These are phyloP conservation scores for Viola pubescens DNA, from an alignment of 441 rosid species.

Conservation along the genomic window DNA sequence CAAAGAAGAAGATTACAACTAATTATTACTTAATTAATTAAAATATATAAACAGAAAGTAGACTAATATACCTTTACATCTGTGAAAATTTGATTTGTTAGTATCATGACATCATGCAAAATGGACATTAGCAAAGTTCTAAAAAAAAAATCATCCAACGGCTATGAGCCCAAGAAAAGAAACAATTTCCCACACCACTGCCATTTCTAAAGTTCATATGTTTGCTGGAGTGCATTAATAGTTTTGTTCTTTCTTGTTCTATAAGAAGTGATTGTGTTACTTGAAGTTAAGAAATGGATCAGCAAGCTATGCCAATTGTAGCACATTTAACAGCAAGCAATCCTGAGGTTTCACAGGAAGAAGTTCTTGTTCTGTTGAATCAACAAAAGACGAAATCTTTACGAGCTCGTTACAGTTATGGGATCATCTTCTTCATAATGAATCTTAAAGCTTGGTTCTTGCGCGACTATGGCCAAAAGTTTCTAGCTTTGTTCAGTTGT, in stretches of 20 bases:
- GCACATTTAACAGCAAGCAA: conserved; percentile 22
- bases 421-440: conserved; percentile 53
- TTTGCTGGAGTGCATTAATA: not conserved
- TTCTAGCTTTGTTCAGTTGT: conserved; percentile 46
- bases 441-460: conserved; percentile 78
- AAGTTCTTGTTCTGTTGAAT: conserved; percentile 7
- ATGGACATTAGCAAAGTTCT: conserved; percentile 1
- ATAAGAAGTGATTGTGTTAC: conserved; percentile 1
- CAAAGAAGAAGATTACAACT: conserved; percentile 6
- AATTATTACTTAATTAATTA: not conserved
- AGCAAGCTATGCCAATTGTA: conserved; percentile 16
- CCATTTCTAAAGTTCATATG: not conserved
- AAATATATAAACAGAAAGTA: not conserved
- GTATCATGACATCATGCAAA: not conserved
- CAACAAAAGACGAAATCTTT: conserved; percentile 41
- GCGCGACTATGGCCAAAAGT: conserved; percentile 72
- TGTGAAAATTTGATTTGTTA: too few relatives aligned
- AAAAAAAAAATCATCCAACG: conserved; percentile 21
- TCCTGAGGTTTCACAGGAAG: conserved; percentile 24
- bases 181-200: not conserved
- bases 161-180: conserved; percentile 14
- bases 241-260: not conserved
- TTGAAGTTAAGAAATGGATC: conserved; percentile 31
- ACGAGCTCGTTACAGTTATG: conserved; percentile 59
- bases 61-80: too few relatives aligned